Evolutionary conservation across 169 alveolate species (phyloP).

Genomic region (Eimeria maxima): DNA sequence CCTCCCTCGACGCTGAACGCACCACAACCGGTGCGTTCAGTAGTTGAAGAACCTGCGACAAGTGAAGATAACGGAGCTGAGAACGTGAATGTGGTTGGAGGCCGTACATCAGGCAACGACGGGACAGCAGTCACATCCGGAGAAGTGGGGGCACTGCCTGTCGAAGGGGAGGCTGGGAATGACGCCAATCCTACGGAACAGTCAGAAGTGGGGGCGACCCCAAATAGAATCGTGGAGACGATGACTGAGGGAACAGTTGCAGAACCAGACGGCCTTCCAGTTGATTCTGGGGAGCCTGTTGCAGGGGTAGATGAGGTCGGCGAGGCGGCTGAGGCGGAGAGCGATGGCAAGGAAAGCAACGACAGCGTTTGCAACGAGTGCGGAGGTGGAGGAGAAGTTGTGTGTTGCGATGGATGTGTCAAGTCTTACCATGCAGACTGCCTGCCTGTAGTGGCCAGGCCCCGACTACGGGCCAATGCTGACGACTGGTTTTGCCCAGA

Average conservation of each 20-base stretch:
- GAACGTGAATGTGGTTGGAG: not conserved
- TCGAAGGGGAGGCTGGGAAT: constrained; percentile 33
- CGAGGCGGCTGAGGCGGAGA: constrained; percentile 67
- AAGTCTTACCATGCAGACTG: constrained; percentile 87
- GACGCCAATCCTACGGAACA: constrained; percentile 4
- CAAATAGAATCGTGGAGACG: constrained; percentile 1
- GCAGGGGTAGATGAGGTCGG: constrained; percentile 56
- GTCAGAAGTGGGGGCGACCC: constrained; percentile 20
- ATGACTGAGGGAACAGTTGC: not conserved
- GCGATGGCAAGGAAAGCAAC: constrained; percentile 82
- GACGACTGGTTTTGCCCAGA: constrained; percentile 85
- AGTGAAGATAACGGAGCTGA: not conserved
- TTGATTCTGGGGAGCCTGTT: constrained; percentile 1
- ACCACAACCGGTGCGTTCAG: not conserved
- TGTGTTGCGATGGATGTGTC: constrained; percentile 88
- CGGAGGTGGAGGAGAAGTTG: constrained; percentile 88
- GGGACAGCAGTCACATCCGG: not conserved
- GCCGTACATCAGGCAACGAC: not conserved
- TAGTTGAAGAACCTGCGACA: constrained; percentile 1
- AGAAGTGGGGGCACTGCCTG: not conserved
- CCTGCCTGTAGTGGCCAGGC: constrained; percentile 79
- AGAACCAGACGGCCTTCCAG: constrained; percentile 25
- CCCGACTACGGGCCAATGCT: constrained; percentile 56
- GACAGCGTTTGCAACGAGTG: constrained; percentile 86
- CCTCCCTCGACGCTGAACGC: not conserved